Evolutionary conservation across 768 basidiomycete species (phyloP).

Genomic region (Termitomyces sp.): DNA sequence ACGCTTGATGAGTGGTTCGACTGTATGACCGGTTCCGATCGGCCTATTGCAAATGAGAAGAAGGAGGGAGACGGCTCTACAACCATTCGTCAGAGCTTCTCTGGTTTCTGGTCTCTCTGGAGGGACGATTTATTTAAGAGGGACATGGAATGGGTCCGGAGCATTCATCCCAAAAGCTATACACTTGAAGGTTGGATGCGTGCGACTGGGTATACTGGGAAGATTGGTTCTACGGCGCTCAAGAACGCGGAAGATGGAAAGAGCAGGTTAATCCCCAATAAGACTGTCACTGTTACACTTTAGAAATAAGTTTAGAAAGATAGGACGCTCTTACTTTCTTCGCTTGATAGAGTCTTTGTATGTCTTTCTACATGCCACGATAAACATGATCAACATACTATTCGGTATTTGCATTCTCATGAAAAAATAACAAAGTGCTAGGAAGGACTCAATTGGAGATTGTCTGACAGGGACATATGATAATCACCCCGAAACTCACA

Average conservation of each 20-base stretch:
- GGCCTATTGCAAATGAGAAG: conserved; percentile 26
- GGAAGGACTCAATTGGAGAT: no score
- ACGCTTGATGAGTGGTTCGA: conserved; percentile 28
- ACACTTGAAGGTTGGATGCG: conserved; percentile 38
- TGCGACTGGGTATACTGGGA: conserved; percentile 24
- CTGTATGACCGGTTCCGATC: conserved; percentile 21
- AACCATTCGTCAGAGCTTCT: conserved; percentile 34
- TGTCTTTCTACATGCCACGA: no score
- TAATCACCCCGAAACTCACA: no score
- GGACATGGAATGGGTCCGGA: conserved; percentile 39
- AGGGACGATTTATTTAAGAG: conserved; percentile 36
- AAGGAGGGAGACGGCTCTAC: conserved; percentile 22
- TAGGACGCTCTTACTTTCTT: neutral
- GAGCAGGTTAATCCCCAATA: conserved; percentile 18
- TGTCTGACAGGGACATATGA: no score
- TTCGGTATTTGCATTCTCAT: no score
- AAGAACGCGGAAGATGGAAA: conserved; percentile 28
- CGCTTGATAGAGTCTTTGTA: no score
- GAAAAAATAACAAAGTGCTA: no score
- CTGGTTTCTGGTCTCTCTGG: conserved; percentile 36
- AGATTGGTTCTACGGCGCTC: conserved; percentile 17
- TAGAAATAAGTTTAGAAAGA: no score
- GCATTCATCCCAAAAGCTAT: conserved; percentile 28
- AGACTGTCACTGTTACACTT: conserved; percentile 10
- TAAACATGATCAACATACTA: no score